Evolutionary conservation across 768 basidiomycete species (phyloP).

Genomic region (Hortiboletus campestris): DNA sequence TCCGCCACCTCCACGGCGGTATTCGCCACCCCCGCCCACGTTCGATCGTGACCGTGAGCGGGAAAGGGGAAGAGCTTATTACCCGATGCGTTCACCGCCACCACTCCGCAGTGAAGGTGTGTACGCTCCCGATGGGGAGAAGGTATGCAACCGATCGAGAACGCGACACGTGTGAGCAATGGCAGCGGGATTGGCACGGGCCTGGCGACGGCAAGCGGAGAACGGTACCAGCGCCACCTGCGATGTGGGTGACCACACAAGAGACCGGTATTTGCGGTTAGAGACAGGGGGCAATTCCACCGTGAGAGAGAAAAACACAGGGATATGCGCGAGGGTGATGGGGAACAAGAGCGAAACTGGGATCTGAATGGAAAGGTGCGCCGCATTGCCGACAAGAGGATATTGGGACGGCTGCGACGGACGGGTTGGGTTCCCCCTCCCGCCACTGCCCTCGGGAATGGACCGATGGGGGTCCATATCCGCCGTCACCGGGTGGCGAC

Average conservation of each 20-base stretch:
- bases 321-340: conserved; percentile 35
- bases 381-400: not conserved
- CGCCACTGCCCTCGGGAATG: conserved; percentile 20
- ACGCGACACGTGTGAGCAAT: too few relatives aligned
- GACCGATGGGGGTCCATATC: too few relatives aligned
- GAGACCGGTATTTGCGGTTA: conserved; percentile 23
- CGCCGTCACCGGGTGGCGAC: too few relatives aligned
- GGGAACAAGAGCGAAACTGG: conserved; percentile 26
- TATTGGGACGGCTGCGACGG: conserved; percentile 43
- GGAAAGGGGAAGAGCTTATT: conserved; percentile 29
- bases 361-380: too few relatives aligned
- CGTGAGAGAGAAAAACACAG: conserved; percentile 33
- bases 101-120: conserved; percentile 24
- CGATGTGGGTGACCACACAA: too few relatives aligned
- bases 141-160: too few relatives aligned
- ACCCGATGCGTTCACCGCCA: conserved; percentile 33
- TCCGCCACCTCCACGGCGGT: too few relatives aligned
- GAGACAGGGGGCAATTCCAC: conserved; percentile 41
- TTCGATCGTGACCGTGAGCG: conserved; percentile 35
- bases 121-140: conserved; percentile 29
- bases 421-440: conserved; percentile 26
- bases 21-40: conserved; percentile 30
- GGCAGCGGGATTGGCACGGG: too few relatives aligned
- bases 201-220: conserved; percentile 41
- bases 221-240: conserved; percentile 1